Evolutionary conservation across 2,329 filamentous ascomycete species (phyloP).

Genomic region (Botrytis elliptica): DNA sequence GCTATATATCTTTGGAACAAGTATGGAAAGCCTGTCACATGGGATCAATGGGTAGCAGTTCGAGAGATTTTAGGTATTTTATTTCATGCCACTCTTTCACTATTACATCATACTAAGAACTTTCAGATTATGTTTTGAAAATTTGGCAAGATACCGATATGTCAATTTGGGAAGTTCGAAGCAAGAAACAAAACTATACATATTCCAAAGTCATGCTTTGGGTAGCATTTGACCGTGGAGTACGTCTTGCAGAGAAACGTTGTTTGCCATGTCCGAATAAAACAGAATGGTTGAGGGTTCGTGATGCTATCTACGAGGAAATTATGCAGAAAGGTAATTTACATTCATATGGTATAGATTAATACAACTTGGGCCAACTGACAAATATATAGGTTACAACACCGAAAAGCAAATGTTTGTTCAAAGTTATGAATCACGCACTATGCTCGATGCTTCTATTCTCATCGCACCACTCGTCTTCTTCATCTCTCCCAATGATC

Average conservation of each 20-base stretch:
- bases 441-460: slow-evolving; percentile 70
- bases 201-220: slow-evolving; percentile 84
- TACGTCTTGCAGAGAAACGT: slow-evolving; percentile 72
- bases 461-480: slow-evolving; percentile 77
- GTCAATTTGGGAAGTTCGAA: slow-evolving; percentile 82
- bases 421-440: slow-evolving; percentile 72
- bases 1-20: slow-evolving; percentile 77
- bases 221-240: slow-evolving; percentile 74
- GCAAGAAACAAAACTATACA: slow-evolving; percentile 72
- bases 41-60: slow-evolving; percentile 73
- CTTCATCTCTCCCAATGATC: slow-evolving; percentile 76
- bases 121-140: slow-evolving; percentile 64
- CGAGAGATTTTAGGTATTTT: slow-evolving; percentile 59
- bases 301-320: slow-evolving; percentile 70
- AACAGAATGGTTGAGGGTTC: slow-evolving; percentile 60
- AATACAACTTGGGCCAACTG: background rate
- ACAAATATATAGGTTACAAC: slow-evolving; percentile 58
- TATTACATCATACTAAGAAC: slow-evolving; percentile 24
- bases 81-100: background rate
- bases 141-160: slow-evolving; percentile 70
- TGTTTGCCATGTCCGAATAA: slow-evolving; percentile 73
- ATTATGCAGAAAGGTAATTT: slow-evolving; percentile 66
- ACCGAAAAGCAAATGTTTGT: slow-evolving; percentile 66
- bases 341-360: background rate
- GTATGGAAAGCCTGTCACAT: slow-evolving; percentile 72